A percentile compares a stretch with the other conserved stretches of the same genome.
These are phyloP conservation scores for Ephemerocybe angulata DNA, from an alignment of 768 basidiomycete species.

Conservation along the genomic window DNA sequence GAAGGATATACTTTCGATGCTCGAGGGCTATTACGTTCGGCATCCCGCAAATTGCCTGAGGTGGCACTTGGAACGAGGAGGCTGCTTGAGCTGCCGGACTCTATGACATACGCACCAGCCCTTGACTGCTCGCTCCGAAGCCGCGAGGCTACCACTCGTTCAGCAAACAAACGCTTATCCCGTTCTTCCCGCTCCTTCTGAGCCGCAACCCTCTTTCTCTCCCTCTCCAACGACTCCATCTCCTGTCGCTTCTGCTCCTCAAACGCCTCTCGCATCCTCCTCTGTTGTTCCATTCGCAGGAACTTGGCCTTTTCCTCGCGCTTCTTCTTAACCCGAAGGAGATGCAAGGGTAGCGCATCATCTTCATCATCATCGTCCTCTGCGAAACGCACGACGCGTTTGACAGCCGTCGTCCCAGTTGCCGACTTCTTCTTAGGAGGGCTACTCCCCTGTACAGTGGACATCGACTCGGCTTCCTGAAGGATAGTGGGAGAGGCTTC, in stretches of 20 bases:
- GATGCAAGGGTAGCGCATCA: conserved; percentile 65
- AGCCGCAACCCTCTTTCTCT: conserved; percentile 45
- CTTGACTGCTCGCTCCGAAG: conserved; percentile 56
- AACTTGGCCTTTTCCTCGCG: conserved; percentile 71
- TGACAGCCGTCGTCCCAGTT: conserved; percentile 22
- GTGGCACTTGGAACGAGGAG: conserved; percentile 32
- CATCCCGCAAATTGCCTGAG: conserved; percentile 32
- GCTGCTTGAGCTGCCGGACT: conserved; percentile 25
- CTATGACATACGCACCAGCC: conserved; percentile 37
- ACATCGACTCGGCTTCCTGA: not conserved
- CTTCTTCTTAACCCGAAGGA: conserved; percentile 68
- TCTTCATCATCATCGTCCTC: conserved; percentile 66
- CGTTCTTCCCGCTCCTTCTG: conserved; percentile 53
- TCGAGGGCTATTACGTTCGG: conserved; percentile 39
- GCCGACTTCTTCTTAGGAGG: not conserved
- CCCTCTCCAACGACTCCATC: conserved; percentile 45
- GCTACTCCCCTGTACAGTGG: not conserved
- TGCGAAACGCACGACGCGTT: conserved; percentile 62
- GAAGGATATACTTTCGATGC: conserved; percentile 37
- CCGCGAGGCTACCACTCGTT: conserved; percentile 60
- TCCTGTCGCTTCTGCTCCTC: conserved; percentile 43
- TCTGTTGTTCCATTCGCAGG: conserved; percentile 55
- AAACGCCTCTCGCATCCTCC: conserved; percentile 47
- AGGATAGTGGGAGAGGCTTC: not conserved
- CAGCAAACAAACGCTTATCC: conserved; percentile 48